Conservation (phyloP, 768 basidiomycete genomes). For the Leccinum barrowsii region DNA sequence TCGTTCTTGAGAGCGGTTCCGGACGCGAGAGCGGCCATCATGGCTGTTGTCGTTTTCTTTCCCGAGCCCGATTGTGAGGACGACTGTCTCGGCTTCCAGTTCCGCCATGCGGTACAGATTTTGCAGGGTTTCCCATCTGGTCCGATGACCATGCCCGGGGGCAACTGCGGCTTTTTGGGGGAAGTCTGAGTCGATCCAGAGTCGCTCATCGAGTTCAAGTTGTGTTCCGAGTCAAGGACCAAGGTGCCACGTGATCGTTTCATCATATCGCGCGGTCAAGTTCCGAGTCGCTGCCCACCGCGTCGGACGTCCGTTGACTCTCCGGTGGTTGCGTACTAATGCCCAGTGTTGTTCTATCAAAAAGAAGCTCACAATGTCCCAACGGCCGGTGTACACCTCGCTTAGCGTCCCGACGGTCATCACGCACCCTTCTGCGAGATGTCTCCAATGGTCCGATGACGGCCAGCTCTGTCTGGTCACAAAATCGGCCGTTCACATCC, state of each 20-base stretch:
- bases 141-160: constrained; percentile 84
- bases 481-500: constrained; percentile 61
- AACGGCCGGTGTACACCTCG: constrained; percentile 42
- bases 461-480: constrained; percentile 70
- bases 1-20: constrained; percentile 28
- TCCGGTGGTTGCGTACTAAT: not conserved
- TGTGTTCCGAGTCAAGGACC: not conserved
- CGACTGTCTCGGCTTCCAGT: constrained; percentile 51
- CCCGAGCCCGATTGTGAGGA: constrained; percentile 28
- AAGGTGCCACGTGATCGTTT: constrained; percentile 17
- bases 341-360: not conserved
- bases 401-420: constrained; percentile 59
- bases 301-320: not conserved
- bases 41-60: constrained; percentile 30
- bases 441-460: constrained; percentile 72
- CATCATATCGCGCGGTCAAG: not conserved
- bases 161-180: constrained; percentile 36
- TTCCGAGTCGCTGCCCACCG: no score
- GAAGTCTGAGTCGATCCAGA: constrained; percentile 2
- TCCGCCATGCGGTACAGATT: constrained; percentile 78
- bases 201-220: constrained; percentile 8
- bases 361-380: constrained; percentile 13
- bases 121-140: constrained; percentile 96
- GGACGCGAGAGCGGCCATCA: constrained; percentile 34
- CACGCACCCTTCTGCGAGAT: constrained; percentile 52